A percentile compares a stretch with the other conserved stretches of the same genome.
These are phyloP conservation scores for Avena sativa DNA, from an alignment of 176 grass and related monocot species.

Conservation along the genomic window DNA sequence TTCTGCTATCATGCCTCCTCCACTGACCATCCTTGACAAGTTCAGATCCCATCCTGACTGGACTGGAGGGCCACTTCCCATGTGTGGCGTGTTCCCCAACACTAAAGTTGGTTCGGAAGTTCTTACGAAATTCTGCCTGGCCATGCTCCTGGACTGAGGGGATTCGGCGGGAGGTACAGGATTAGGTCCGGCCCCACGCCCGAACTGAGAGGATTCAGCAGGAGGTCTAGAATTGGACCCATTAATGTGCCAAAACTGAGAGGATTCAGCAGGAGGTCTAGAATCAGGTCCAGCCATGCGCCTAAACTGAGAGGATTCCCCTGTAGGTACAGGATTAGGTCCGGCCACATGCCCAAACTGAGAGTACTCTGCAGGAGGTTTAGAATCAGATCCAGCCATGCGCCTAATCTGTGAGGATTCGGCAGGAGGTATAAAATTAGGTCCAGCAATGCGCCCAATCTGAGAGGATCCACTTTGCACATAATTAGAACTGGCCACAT, in stretches of 20 bases:
- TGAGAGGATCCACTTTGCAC: conserved; percentile 45
- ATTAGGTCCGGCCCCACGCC: conserved; percentile 43
- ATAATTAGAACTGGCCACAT: conserved; percentile 39
- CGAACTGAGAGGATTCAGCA: conserved; percentile 54
- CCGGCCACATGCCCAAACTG: conserved; percentile 44
- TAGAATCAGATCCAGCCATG: conserved; percentile 42
- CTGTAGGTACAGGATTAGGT: conserved; percentile 48
- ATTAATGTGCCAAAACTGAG: conserved; percentile 51
- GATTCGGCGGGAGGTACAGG: conserved; percentile 46
- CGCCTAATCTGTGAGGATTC: conserved; percentile 56
- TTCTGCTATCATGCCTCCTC: conserved; percentile 42
- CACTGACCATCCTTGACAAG: conserved; percentile 51
- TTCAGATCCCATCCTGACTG: conserved; percentile 82
- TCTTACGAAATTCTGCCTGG: conserved; percentile 42
- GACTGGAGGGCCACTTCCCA: conserved; percentile 43
- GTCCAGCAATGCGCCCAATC: conserved; percentile 39
- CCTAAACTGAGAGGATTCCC: conserved; percentile 54
- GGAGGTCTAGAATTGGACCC: conserved; percentile 45
- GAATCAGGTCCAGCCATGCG: conserved; percentile 43
- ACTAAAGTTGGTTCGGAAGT: conserved; percentile 56
- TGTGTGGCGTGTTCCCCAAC: conserved; percentile 65
- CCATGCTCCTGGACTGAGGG: conserved; percentile 50
- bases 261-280: conserved; percentile 44
- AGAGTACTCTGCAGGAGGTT: conserved; percentile 45
- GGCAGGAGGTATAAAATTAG: conserved; percentile 50